Evolutionary conservation across 306 rosid genomes (phyloP).

Genomic region (Pueraria montana): DNA sequence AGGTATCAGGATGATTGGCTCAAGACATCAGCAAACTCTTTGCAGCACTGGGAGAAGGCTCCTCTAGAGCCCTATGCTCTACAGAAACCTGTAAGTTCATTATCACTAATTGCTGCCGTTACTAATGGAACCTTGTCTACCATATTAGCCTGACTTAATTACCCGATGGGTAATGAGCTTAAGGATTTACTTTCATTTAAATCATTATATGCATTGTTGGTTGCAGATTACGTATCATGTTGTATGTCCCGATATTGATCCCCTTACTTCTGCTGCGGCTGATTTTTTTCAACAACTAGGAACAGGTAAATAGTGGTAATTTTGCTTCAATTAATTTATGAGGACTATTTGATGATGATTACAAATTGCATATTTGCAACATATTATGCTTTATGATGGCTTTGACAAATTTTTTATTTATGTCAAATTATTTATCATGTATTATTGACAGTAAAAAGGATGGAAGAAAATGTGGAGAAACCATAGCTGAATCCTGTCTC

Average conservation of each 20-base stretch:
- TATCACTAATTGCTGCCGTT: constrained; percentile 38
- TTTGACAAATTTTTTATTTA: constrained; percentile 8
- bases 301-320: constrained; percentile 72
- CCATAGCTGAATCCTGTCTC: constrained; percentile 31
- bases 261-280: constrained; percentile 91
- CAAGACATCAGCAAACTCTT: constrained; percentile 82
- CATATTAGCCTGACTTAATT: constrained; percentile 23
- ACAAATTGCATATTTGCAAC: constrained; percentile 12
- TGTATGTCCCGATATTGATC: constrained; percentile 96
- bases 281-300: constrained; percentile 99
- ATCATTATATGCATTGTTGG: constrained; percentile 46
- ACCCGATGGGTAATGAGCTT: constrained; percentile 22
- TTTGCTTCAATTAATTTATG: constrained; percentile 31
- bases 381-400: constrained; percentile 20
- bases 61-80: constrained; percentile 97
- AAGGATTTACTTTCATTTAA: constrained; percentile 36
- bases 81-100: constrained; percentile 84
- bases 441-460: constrained; percentile 20
- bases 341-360: constrained; percentile 41
- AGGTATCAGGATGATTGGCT: constrained; percentile 99
- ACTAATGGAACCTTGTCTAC: constrained; percentile 22
- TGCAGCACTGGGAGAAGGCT: constrained; percentile 97
- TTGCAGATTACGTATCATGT: constrained; percentile 86
- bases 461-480: constrained; percentile 31
- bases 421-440: constrained; percentile 27